Percentiles rank a stretch among this genome's conserved stretches.
Conservation (phyloP, 495 filamentous ascomycete genomes). For the Xylaria venustula region DNA sequence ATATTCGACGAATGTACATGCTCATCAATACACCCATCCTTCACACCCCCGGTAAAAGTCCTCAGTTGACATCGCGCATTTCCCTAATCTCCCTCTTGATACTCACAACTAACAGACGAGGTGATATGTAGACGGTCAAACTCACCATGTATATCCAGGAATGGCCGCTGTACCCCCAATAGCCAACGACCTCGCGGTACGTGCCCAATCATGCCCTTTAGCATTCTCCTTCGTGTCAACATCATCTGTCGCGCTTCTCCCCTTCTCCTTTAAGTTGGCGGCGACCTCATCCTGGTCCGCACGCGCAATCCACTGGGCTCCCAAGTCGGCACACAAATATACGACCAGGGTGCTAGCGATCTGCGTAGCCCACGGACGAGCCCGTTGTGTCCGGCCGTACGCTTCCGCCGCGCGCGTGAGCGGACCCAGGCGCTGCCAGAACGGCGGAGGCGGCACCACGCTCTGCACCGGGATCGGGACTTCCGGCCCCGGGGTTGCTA, state of each 20-base stretch:
- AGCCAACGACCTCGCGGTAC: conserved; percentile 67
- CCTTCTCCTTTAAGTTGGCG: not conserved
- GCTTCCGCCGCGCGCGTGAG: conserved; percentile 62
- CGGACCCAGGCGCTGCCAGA: conserved; percentile 54
- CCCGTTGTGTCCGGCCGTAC: conserved; percentile 68
- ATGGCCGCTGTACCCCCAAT: conserved; percentile 73
- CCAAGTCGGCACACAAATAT: conserved; percentile 76
- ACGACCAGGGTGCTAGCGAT: conserved; percentile 71
- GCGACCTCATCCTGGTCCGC: not conserved
- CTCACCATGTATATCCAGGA: conserved; percentile 77
- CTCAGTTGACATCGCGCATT: not conserved
- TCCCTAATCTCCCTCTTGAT: not conserved
- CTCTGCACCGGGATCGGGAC: conserved; percentile 41
- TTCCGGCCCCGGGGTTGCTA: not conserved
- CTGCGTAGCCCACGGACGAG: conserved; percentile 75
- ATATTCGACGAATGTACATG: not conserved
- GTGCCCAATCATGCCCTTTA: conserved; percentile 63
- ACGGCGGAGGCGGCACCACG: conserved; percentile 29
- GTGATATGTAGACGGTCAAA: conserved; percentile 11
- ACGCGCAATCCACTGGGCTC: conserved; percentile 62
- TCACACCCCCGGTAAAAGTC: too few relatives aligned
- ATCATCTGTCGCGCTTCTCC: not conserved
- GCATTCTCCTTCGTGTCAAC: conserved; percentile 47
- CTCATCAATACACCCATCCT: too few relatives aligned
- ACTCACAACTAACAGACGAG: not conserved